Evolutionary conservation across 2,329 filamentous ascomycete species (phyloP).

Genomic region (Fusarium avenaceum): DNA sequence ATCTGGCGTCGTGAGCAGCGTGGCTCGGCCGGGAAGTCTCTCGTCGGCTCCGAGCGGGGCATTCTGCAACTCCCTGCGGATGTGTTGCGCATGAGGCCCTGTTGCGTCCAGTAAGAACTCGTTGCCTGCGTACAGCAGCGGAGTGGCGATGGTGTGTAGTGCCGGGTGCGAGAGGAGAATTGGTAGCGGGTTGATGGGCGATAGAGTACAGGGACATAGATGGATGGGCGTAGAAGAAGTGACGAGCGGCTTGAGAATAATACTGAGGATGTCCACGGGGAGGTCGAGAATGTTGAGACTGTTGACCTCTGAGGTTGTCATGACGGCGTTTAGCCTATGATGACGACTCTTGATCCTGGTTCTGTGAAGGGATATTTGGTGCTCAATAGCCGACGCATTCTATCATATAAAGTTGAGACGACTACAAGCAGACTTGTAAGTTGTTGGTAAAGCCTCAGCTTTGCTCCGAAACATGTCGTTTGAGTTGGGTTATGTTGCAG

Average conservation of each 20-base stretch:
- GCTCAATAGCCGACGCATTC: constrained; percentile 2
- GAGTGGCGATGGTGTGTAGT: constrained; percentile 51
- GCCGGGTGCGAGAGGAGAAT: constrained; percentile 53
- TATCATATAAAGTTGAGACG: not conserved
- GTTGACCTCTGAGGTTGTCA: constrained; percentile 22
- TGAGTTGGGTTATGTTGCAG: constrained; percentile 5
- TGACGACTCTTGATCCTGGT: constrained; percentile 3
- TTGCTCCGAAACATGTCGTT: constrained; percentile 11
- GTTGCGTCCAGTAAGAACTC: constrained; percentile 51
- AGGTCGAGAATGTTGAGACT: constrained; percentile 53
- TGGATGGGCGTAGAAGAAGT: constrained; percentile 42
- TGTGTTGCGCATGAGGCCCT: constrained; percentile 47
- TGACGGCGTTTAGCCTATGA: constrained; percentile 17
- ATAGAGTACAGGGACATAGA: constrained; percentile 50
- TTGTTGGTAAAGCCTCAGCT: not conserved
- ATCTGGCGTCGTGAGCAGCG: constrained; percentile 45
- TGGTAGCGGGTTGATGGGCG: constrained; percentile 45
- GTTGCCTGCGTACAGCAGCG: constrained; percentile 53
- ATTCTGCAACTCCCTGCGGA: constrained; percentile 45
- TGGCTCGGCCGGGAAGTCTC: constrained; percentile 21
- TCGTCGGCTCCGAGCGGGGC: constrained; percentile 35
- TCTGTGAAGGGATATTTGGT: not conserved
- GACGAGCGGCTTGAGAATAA: constrained; percentile 52
- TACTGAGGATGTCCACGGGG: constrained; percentile 52
- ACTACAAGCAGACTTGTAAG: too few species aligned